Conservation (phyloP, 768 basidiomycete species). For the Fomitopsis pulvina region DNA sequence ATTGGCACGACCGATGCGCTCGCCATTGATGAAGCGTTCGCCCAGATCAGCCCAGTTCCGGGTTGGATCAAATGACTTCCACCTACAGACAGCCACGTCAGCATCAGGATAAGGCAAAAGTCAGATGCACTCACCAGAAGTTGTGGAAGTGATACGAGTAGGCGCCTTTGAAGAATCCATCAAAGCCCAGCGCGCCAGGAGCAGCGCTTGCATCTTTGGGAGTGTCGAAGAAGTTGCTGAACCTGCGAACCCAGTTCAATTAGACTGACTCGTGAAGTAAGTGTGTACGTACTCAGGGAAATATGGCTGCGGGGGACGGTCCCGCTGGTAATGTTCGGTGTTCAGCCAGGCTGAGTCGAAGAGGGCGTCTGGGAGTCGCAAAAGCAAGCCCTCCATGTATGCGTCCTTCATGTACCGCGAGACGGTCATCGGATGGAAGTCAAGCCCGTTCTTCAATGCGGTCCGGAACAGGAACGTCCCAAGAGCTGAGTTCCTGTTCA, state of each 20-base stretch:
- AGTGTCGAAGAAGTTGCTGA: slow-evolving; percentile 85
- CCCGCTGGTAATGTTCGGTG: slow-evolving; percentile 85
- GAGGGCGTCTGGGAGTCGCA: slow-evolving; percentile 89
- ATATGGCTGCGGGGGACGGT: slow-evolving; percentile 91
- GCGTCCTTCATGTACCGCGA: slow-evolving; percentile 89
- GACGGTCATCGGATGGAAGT: slow-evolving; percentile 97
- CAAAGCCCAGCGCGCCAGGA: slow-evolving; percentile 83
- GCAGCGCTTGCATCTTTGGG: slow-evolving; percentile 68
- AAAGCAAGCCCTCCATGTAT: slow-evolving; percentile 71
- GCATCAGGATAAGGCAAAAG: neutral
- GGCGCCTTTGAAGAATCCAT: slow-evolving; percentile 94
- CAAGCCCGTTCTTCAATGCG: slow-evolving; percentile 86
- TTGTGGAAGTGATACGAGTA: slow-evolving; percentile 97
- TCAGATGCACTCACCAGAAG: slow-evolving; percentile 57
- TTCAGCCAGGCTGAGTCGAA: slow-evolving; percentile 98
- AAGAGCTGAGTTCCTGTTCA: slow-evolving; percentile 89
- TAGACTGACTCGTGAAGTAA: no score
- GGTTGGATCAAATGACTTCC: slow-evolving; percentile 88
- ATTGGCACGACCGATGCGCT: slow-evolving; percentile 54
- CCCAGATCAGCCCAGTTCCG: slow-evolving; percentile 98
- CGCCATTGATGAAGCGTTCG: slow-evolving; percentile 65
- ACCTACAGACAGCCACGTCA: slow-evolving; percentile 45
- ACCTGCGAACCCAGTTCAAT: slow-evolving; percentile 42
- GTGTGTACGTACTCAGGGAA: slow-evolving; percentile 65
- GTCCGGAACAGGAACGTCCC: slow-evolving; percentile 93